These are phyloP conservation scores for Saturnispora silvae DNA, from an alignment of 805 yeast genomes.

Conservation along the genomic window DNA sequence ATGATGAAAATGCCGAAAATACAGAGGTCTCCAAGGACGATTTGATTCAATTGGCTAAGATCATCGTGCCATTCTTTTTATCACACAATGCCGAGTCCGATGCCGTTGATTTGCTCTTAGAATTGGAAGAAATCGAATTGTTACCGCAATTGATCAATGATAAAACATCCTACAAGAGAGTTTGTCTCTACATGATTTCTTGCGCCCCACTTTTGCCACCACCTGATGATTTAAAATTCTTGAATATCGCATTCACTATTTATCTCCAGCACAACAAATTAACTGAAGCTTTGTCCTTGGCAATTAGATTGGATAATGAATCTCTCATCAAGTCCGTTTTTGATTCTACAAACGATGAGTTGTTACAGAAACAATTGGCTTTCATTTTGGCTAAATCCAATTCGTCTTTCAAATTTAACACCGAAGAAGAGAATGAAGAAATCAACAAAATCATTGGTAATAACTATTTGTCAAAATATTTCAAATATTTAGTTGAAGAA, in stretches of 20 bases:
- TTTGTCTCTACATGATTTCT: conserved; percentile 86
- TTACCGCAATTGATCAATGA: conserved; percentile 81
- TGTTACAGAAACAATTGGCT: conserved; percentile 82
- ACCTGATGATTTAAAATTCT: conserved; percentile 79
- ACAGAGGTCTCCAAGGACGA: conserved; percentile 20
- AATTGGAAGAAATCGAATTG: conserved; percentile 78
- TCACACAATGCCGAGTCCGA: conserved; percentile 97
- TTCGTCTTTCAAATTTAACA: conserved; percentile 61
- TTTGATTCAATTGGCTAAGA: conserved; percentile 55
- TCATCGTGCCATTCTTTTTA: conserved; percentile 80
- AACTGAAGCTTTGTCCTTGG: conserved; percentile 84
- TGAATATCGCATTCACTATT: conserved; percentile 80
- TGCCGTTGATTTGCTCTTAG: conserved; percentile 87
- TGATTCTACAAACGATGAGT: conserved; percentile 62
- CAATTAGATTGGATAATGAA: conserved; percentile 81
- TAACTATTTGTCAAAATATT: conserved; percentile 67
- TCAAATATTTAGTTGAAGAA: conserved; percentile 71
- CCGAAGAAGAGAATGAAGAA: conserved; percentile 53
- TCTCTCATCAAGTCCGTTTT: conserved; percentile 69
- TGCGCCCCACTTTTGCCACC: conserved; percentile 96
- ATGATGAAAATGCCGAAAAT: no score
- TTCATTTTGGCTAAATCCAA: conserved; percentile 82
- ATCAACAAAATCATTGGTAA: conserved; percentile 84
- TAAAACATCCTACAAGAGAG: conserved; percentile 72
- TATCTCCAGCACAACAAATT: conserved; percentile 69